Percentiles rank a stretch among this genome's conserved stretches.
Conservation (phyloP, 345 rosid genomes). For the Erysimum cheiranthoides region DNA sequence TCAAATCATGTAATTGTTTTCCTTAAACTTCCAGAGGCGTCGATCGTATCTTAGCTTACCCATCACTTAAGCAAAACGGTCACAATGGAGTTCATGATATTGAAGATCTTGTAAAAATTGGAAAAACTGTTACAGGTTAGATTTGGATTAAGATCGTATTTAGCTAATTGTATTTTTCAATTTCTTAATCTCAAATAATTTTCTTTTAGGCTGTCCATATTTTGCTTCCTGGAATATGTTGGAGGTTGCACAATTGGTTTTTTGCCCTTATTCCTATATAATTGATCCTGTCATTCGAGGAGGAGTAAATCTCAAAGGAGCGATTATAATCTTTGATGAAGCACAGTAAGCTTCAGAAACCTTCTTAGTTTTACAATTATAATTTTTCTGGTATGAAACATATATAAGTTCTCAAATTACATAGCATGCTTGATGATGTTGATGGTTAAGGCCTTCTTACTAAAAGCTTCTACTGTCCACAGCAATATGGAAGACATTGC, state of each 20-base stretch:
- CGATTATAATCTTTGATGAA: constrained; percentile 89
- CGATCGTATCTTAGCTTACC: constrained; percentile 71
- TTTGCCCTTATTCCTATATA: constrained; percentile 91
- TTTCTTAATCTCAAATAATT: constrained; percentile 21
- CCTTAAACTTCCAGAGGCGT: constrained; percentile 59
- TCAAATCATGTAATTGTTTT: constrained; percentile 16
- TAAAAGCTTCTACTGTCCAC: constrained; percentile 37
- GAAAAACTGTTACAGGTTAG: constrained; percentile 84
- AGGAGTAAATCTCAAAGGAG: constrained; percentile 85
- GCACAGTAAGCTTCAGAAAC: constrained; percentile 75
- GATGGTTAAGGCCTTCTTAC: constrained; percentile 7
- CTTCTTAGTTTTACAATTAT: not conserved
- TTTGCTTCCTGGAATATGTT: constrained; percentile 86
- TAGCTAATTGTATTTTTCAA: not conserved
- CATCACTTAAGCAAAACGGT: constrained; percentile 83
- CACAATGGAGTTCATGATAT: constrained; percentile 93
- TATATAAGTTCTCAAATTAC: not conserved
- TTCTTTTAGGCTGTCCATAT: constrained; percentile 80
- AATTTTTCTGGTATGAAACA: not conserved
- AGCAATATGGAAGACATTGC: constrained; percentile 96
- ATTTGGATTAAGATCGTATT: constrained; percentile 17
- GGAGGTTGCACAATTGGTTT: constrained; percentile 79
- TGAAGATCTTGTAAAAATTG: constrained; percentile 97
- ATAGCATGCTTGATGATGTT: constrained; percentile 17
- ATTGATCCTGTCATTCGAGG: constrained; percentile 88